phyloP scores from a whole-genome alignment of 768 basidiomycete genomes.

The Agrocybe chaxingu region DNA sequence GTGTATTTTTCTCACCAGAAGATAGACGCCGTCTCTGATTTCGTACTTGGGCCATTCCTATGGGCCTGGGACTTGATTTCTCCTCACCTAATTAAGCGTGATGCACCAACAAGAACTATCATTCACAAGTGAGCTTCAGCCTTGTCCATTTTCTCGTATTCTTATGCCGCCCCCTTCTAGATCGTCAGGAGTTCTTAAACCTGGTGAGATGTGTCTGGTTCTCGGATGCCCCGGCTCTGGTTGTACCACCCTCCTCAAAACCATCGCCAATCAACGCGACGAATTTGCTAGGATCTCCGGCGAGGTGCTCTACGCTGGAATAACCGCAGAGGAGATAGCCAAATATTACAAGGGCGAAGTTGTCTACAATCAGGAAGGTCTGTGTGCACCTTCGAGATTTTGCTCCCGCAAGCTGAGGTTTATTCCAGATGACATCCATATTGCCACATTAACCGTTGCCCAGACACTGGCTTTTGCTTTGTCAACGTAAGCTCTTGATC shows the following conservation, averaged over 20 bases:
- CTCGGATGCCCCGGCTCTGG: constrained; percentile 82
- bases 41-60: constrained; percentile 50
- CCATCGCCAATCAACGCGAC: constrained; percentile 72
- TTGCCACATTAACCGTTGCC: constrained; percentile 77
- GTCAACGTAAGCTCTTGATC: constrained; percentile 40
- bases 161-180: constrained; percentile 23
- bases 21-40: constrained; percentile 48
- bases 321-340: constrained; percentile 70
- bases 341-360: constrained; percentile 79
- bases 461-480: constrained; percentile 76
- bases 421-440: constrained; percentile 68
- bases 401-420: too few species aligned
- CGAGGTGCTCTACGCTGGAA: constrained; percentile 80
- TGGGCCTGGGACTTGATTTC: constrained; percentile 42
- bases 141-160: neutral
- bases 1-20: neutral
- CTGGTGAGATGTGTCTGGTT: constrained; percentile 86
- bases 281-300: constrained; percentile 65
- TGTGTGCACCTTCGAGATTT: neutral
- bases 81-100: constrained; percentile 34
- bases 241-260: constrained; percentile 83
- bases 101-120: constrained; percentile 45
- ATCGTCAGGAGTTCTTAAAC: constrained; percentile 65
- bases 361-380: constrained; percentile 75
- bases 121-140: constrained; percentile 47